Evolutionary conservation across 148 eudicot species (phyloP).

Genomic region (Mesembryanthemum crystallinum): DNA sequence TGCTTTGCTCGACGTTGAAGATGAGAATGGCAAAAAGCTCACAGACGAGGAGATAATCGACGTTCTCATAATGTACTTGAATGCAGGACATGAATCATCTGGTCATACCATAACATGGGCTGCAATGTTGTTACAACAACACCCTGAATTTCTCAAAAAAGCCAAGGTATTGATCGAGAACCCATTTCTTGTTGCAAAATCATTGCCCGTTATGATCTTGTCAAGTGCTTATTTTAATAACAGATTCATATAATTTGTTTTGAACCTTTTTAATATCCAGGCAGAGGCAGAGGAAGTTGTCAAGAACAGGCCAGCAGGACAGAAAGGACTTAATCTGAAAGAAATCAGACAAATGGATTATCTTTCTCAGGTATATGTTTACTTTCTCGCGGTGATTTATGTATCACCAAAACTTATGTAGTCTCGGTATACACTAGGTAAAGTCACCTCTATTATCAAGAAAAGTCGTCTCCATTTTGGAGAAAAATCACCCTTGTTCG

Average conservation of each 20-base stretch:
- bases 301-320: conserved; percentile 53
- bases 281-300: conserved; percentile 75
- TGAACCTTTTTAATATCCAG: conserved; percentile 28
- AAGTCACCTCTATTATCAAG: no score
- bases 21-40: conserved; percentile 68
- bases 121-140: conserved; percentile 58
- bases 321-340: conserved; percentile 63
- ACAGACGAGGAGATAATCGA: conserved; percentile 84
- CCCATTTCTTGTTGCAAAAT: background rate
- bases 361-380: conserved; percentile 55
- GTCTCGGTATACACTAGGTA: no score
- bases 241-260: background rate
- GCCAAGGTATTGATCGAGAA: conserved; percentile 59
- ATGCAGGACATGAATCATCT: conserved; percentile 97
- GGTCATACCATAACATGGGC: conserved; percentile 93
- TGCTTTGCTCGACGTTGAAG: conserved; percentile 59
- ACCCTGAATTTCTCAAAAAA: conserved; percentile 59
- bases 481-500: no score
- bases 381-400: no score
- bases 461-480: no score
- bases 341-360: conserved; percentile 80
- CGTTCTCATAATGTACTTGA: conserved; percentile 73
- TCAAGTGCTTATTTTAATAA: background rate
- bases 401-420: no score
- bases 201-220: background rate